Percentiles rank a stretch among this genome's conserved stretches.
phyloP scores from a whole-genome alignment of 2,329 filamentous ascomycete species.

The Alternaria atra region DNA sequence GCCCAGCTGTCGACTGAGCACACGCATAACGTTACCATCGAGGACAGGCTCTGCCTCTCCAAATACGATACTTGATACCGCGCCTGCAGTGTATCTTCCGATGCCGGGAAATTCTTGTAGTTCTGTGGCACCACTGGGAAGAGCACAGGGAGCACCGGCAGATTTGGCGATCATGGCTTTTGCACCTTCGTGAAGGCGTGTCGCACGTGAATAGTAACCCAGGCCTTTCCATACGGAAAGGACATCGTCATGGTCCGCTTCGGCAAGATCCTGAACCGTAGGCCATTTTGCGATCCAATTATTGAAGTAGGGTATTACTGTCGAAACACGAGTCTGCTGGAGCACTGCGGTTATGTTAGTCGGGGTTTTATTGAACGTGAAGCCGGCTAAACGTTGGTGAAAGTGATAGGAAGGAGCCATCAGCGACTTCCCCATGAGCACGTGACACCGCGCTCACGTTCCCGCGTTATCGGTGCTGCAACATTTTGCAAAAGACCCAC shows the following conservation, averaged over 20 bases:
- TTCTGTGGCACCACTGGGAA: slow-evolving; percentile 59
- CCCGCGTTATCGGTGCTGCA: not conserved
- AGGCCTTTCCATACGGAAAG: slow-evolving; percentile 68
- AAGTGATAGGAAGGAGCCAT: not conserved
- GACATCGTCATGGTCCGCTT: slow-evolving; percentile 64
- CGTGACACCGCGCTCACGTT: slow-evolving; percentile 29
- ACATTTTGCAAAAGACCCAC: not conserved
- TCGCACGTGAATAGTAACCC: slow-evolving; percentile 72
- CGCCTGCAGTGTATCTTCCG: slow-evolving; percentile 70
- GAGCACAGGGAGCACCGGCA: slow-evolving; percentile 54
- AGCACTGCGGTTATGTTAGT: slow-evolving; percentile 56
- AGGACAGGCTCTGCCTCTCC: slow-evolving; percentile 68
- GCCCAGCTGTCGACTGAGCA: slow-evolving; percentile 68
- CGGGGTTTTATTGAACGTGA: not conserved
- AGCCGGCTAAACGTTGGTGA: not conserved
- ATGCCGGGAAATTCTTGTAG: slow-evolving; percentile 66
- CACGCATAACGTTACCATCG: slow-evolving; percentile 70
- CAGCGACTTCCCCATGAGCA: slow-evolving; percentile 1
- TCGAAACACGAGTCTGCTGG: slow-evolving; percentile 70
- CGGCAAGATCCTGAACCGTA: slow-evolving; percentile 65
- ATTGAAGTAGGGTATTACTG: slow-evolving; percentile 70
- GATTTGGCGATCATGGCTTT: slow-evolving; percentile 56
- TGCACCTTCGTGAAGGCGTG: slow-evolving; percentile 66
- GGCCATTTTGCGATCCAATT: slow-evolving; percentile 70
- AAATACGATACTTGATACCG: slow-evolving; percentile 70